Evolutionary conservation across 2,329 filamentous ascomycete species (phyloP).

Genomic region (Diaporthe humulicola): DNA sequence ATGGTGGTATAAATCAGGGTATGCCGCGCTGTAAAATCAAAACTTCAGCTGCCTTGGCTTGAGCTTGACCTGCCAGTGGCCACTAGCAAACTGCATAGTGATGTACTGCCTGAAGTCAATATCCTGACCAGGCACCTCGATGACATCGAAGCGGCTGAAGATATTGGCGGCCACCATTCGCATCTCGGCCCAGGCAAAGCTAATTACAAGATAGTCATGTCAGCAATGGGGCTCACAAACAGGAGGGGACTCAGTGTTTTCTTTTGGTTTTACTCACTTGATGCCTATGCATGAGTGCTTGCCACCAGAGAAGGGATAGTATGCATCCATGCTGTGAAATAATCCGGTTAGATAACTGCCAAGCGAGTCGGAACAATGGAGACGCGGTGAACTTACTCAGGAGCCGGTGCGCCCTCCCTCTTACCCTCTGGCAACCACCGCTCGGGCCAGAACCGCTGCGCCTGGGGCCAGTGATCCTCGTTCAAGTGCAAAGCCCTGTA

Average conservation of each 20-base stretch:
- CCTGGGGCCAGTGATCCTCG: conserved; percentile 75
- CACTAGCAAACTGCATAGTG: conserved; percentile 45
- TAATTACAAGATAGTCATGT: neutral
- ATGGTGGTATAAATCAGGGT: no score
- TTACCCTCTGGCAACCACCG: conserved; percentile 69
- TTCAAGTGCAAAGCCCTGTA: conserved; percentile 81
- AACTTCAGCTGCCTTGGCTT: conserved; percentile 12
- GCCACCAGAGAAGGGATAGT: conserved; percentile 40
- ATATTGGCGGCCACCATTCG: conserved; percentile 44
- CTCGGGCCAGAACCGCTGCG: conserved; percentile 76
- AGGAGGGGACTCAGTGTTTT: neutral
- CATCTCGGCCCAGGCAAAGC: conserved; percentile 46
- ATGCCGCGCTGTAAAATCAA: neutral
- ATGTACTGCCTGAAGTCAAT: conserved; percentile 45
- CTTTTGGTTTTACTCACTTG: conserved; percentile 36
- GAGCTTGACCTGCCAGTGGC: conserved; percentile 45
- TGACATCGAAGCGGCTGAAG: conserved; percentile 43
- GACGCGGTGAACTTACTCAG: neutral
- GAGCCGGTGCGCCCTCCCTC: conserved; percentile 41
- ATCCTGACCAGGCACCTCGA: conserved; percentile 42
- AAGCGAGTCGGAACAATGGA: neutral
- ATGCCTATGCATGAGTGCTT: conserved; percentile 46
- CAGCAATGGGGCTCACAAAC: neutral
- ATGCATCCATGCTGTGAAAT: conserved; percentile 10
- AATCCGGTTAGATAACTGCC: neutral